Evolutionary conservation across 495 filamentous ascomycete genomes (phyloP).

Genomic region (Tuber indicum): DNA sequence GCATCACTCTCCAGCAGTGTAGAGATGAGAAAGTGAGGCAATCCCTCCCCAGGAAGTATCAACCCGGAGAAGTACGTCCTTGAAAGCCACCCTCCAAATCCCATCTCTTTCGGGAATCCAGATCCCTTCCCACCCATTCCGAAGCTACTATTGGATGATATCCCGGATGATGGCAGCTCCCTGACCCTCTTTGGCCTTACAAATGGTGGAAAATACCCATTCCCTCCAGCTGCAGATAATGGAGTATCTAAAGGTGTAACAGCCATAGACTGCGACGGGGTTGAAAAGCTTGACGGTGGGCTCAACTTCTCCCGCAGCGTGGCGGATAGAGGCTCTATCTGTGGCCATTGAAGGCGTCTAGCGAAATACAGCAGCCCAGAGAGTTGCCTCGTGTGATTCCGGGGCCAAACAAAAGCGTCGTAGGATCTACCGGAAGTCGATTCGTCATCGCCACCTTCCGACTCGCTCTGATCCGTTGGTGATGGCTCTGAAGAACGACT

Average conservation of each 20-base stretch:
- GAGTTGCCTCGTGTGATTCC: slow-evolving; percentile 47
- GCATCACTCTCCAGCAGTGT: slow-evolving; percentile 70
- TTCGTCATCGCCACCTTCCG: slow-evolving; percentile 28
- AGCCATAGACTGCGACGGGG: slow-evolving; percentile 35
- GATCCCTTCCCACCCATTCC: slow-evolving; percentile 31
- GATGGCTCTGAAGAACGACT: slow-evolving; percentile 40
- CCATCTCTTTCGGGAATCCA: slow-evolving; percentile 47
- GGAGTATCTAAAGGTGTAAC: slow-evolving; percentile 47
- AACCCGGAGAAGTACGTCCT: slow-evolving; percentile 72
- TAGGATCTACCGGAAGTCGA: slow-evolving; percentile 47
- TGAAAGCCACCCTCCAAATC: slow-evolving; percentile 65
- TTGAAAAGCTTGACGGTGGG: slow-evolving; percentile 38
- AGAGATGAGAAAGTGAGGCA: slow-evolving; percentile 70
- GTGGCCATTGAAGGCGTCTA: slow-evolving; percentile 53
- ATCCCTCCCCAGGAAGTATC: slow-evolving; percentile 65
- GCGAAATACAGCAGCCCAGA: slow-evolving; percentile 56
- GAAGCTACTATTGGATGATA: slow-evolving; percentile 19
- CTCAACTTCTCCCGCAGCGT: slow-evolving; percentile 32
- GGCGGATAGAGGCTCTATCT: slow-evolving; percentile 29
- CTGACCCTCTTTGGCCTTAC: slow-evolving; percentile 24
- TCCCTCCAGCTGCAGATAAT: slow-evolving; percentile 41
- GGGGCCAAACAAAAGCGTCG: slow-evolving; percentile 40
- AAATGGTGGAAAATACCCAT: slow-evolving; percentile 38
- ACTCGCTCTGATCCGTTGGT: slow-evolving; percentile 33
- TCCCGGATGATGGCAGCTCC: slow-evolving; percentile 46